phyloP scores from a whole-genome alignment of 805 yeast species.

The Maudiozyma barnettii region DNA sequence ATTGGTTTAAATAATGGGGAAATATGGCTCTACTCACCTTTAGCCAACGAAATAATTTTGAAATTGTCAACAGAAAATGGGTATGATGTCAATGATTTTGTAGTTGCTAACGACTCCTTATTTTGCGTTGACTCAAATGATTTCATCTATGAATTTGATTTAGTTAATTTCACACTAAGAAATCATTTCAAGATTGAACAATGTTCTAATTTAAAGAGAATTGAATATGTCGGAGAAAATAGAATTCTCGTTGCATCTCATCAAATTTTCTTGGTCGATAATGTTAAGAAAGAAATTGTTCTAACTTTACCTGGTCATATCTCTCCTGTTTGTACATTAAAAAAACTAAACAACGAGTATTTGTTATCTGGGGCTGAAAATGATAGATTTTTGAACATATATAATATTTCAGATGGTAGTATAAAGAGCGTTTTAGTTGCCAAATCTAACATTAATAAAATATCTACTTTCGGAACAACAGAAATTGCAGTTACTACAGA shows the following conservation, averaged over 20 bases:
- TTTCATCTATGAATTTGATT: slow-evolving; percentile 52
- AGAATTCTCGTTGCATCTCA: slow-evolving; percentile 56
- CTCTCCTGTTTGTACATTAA: slow-evolving; percentile 47
- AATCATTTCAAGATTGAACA: slow-evolving; percentile 35
- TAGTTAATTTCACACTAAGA: slow-evolving; percentile 34
- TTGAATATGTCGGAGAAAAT: slow-evolving; percentile 16
- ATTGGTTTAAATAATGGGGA: slow-evolving; percentile 60
- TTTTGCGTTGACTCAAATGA: slow-evolving; percentile 59
- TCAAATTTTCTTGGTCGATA: slow-evolving; percentile 46
- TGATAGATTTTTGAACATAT: slow-evolving; percentile 74
- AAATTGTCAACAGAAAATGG: slow-evolving; percentile 41
- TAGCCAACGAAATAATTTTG: slow-evolving; percentile 45
- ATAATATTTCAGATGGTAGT: slow-evolving; percentile 32
- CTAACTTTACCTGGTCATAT: slow-evolving; percentile 69
- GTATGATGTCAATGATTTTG: slow-evolving; percentile 42
- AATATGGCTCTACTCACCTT: slow-evolving; percentile 58
- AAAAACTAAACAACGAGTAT: slow-evolving; percentile 30
- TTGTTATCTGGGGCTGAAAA: slow-evolving; percentile 65
- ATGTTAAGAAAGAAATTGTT: slow-evolving; percentile 31
- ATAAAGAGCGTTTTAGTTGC: slow-evolving; percentile 56
- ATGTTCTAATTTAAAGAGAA: slow-evolving; percentile 25
- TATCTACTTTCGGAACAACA: slow-evolving; percentile 32
- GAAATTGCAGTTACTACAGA: slow-evolving; percentile 49
- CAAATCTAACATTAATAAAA: slow-evolving; percentile 46
- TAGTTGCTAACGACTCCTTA: slow-evolving; percentile 31